Evolutionary conservation across 2,329 filamentous ascomycete species (phyloP).

Genomic region (Nigrospora oryzae): DNA sequence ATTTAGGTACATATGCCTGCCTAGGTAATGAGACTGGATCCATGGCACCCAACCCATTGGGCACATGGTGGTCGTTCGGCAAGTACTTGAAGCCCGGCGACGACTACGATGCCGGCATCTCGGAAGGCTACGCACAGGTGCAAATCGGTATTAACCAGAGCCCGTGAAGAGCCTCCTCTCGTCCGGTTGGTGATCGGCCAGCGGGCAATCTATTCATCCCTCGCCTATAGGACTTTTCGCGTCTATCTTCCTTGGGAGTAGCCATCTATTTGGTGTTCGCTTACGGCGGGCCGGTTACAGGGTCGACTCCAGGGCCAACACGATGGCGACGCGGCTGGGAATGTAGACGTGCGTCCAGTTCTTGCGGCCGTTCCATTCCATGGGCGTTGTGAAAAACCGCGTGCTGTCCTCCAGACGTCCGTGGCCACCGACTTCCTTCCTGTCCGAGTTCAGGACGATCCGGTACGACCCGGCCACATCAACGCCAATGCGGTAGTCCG

Average conservation of each 20-base stretch:
- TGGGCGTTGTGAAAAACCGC: constrained; percentile 83
- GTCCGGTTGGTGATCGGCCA: no score
- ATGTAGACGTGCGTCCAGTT: constrained; percentile 94
- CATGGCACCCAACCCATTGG: no score
- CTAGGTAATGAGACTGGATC: no score
- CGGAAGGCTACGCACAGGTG: no score
- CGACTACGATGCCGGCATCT: no score
- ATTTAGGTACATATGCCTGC: no score
- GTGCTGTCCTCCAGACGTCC: constrained; percentile 70
- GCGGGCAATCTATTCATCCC: no score
- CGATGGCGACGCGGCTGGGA: constrained; percentile 74
- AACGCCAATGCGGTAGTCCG: constrained; percentile 86
- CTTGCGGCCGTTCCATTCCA: constrained; percentile 81
- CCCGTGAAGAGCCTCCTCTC: no score
- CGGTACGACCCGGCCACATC: constrained; percentile 79
- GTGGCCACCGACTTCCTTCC: constrained; percentile 69
- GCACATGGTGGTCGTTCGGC: background rate
- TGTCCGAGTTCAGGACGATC: constrained; percentile 77
- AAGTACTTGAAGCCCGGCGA: background rate
- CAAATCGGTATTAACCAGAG: no score
- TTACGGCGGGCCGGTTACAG: constrained; percentile 11
- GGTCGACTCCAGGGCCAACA: constrained; percentile 47
- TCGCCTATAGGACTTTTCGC: no score
- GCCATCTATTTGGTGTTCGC: no score
- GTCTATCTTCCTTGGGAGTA: no score